A percentile compares a stretch with the other conserved stretches of the same genome.
phyloP scores from a whole-genome alignment of 2,329 filamentous ascomycete species.

The Albifimbria verrucaria region DNA sequence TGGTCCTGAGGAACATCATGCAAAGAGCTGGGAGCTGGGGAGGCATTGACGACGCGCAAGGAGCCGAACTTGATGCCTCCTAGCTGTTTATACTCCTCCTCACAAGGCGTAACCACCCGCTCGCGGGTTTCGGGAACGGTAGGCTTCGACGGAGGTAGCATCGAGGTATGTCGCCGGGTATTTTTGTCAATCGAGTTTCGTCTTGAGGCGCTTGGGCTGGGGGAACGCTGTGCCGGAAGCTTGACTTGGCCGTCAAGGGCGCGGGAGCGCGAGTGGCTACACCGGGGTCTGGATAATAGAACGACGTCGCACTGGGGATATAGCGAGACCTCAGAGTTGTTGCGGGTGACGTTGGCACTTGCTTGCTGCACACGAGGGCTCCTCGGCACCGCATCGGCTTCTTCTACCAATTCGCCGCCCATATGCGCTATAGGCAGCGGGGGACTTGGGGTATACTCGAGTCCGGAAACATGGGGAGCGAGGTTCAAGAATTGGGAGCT shows the following conservation, averaged over 20 bases:
- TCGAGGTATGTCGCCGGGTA: conserved; percentile 28
- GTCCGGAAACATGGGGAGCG: not conserved
- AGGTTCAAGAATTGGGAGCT: not conserved
- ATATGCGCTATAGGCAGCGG: not conserved
- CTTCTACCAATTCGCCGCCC: not conserved
- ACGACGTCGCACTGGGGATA: conserved; percentile 46
- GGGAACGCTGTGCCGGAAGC: conserved; percentile 35
- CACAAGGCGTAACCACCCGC: conserved; percentile 39
- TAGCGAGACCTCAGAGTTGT: conserved; percentile 45
- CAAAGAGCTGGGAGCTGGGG: conserved; percentile 44
- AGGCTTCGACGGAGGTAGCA: conserved; percentile 22
- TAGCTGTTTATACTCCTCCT: conserved; percentile 56
- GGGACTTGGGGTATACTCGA: not conserved
- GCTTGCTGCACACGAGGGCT: conserved; percentile 10
- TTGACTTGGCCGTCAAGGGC: conserved; percentile 23
- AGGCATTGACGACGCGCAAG: conserved; percentile 59
- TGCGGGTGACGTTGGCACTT: conserved; percentile 16
- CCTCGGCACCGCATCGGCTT: not conserved
- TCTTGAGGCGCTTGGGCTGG: conserved; percentile 33
- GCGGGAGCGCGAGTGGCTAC: conserved; percentile 41
- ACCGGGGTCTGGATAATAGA: conserved; percentile 48
- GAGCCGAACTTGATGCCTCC: conserved; percentile 62
- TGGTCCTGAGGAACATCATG: conserved; percentile 1
- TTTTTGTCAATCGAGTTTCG: conserved; percentile 37
- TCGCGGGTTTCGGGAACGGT: conserved; percentile 12